Base-by-base conservation (phyloP, 1,139 yeast genomes). In the Suhomyces bolitotheri region DNA sequence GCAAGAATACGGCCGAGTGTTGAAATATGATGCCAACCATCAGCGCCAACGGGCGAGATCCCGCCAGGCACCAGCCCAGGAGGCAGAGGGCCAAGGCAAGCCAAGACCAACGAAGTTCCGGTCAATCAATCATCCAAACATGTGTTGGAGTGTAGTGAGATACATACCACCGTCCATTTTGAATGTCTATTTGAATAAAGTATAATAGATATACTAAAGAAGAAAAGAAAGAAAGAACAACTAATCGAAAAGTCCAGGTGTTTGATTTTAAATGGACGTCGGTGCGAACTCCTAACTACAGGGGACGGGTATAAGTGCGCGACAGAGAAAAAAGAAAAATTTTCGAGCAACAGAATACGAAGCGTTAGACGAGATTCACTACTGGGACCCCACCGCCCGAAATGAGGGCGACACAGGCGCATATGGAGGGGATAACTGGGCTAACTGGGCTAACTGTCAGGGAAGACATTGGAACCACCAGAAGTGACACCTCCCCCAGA, bases 91-190 rank as follows among this genome's bases (percentile, higher is more conserved):
- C 24, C 24, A 12, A 7, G 8, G 30, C 5, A 19, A 19, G 7
- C 30, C 4, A n/a, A 16, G 12, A 11, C n/a, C 12, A 14, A 7
- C n/a, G n/a, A n/a, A n/a, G n/a, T n/a, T n/a, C n/a, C 16, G 27
- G 29, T 38, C 47, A 41, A 45, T 41, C 45, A 40, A 38, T 39
- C 27, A 25, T 27, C 19, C 11, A 19, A 27, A 27, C 19, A 9
- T 4, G 16, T 10, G 14, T 5, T 9, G 19, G 27, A 22, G 10
- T 14, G 4, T 19, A 16, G 17, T 14, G 20, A 12, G 13, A 46
- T 63, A 67, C 73, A 63, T 66, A 67, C 73, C 73, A 60, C 73
- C 73, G 71, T 67, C 73, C 73, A 67, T 67, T 38, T 40, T 47
- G 47, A 40, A 43, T 37, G 40, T 37, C 40, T 37, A 37, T 37